These are phyloP conservation scores for Lipomyces sp. DNA, from an alignment of 805 yeast genomes.

Conservation along the genomic window DNA sequence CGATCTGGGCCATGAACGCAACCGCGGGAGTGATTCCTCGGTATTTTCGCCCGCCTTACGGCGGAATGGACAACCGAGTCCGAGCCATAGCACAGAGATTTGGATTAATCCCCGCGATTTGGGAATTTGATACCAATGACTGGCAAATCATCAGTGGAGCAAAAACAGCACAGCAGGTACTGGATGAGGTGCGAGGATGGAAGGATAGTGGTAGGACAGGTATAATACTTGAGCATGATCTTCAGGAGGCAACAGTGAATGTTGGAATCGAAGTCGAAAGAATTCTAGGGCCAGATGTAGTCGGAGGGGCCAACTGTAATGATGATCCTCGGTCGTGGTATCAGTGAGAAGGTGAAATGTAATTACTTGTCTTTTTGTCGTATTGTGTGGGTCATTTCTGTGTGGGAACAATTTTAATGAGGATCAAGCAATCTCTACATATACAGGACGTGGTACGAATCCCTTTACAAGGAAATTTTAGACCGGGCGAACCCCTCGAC, in stretches of 20 bases:
- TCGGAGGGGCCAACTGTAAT: conserved; percentile 12
- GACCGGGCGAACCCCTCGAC: no score
- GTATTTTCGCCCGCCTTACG: conserved; percentile 96
- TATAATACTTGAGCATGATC: conserved; percentile 84
- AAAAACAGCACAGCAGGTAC: conserved; percentile 52
- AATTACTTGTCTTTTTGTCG: neutral
- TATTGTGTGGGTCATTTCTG: neutral
- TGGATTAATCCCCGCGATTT: conserved; percentile 81
- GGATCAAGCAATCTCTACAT: no score
- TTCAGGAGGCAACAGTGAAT: conserved; percentile 59
- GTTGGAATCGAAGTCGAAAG: conserved; percentile 59
- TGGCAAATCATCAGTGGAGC: conserved; percentile 67
- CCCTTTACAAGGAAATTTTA: neutral
- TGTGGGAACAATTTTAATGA: no score
- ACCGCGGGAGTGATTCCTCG: conserved; percentile 82
- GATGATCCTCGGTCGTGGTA: conserved; percentile 13
- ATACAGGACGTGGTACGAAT: no score
- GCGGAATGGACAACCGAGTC: conserved; percentile 86
- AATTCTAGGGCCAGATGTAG: conserved; percentile 45
- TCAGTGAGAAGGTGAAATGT: neutral
- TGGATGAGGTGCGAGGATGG: conserved; percentile 57
- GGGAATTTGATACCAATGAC: conserved; percentile 91
- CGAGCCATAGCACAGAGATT: conserved; percentile 74
- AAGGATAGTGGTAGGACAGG: conserved; percentile 46
- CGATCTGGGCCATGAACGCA: conserved; percentile 97